These are phyloP conservation scores for Pterocarpus santalinus DNA, from an alignment of 306 rosid genomes.

Conservation along the genomic window DNA sequence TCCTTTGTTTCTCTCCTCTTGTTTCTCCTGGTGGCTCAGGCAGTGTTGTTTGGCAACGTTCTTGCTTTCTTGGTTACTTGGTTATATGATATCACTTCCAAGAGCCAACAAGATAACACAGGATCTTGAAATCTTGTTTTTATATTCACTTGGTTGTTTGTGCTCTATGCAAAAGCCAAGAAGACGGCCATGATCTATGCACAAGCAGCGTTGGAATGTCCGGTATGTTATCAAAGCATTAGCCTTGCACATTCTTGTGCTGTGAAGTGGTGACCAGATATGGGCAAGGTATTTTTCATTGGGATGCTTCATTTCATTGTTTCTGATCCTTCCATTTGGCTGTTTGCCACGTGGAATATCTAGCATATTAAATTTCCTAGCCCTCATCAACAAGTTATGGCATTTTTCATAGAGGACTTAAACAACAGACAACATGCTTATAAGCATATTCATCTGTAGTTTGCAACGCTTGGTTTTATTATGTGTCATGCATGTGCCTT, in stretches of 20 bases:
- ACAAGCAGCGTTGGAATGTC: conserved; percentile 61
- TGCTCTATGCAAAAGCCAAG: conserved; percentile 43
- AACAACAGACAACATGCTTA: conserved; percentile 54
- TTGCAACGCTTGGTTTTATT: conserved; percentile 21
- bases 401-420: conserved; percentile 39
- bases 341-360: conserved; percentile 49
- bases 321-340: conserved; percentile 47
- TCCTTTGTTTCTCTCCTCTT: not conserved
- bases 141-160: conserved; percentile 30
- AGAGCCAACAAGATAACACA: conserved; percentile 31
- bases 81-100: conserved; percentile 26
- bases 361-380: conserved; percentile 28
- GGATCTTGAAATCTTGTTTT: conserved; percentile 14
- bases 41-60: no score
- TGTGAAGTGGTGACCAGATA: conserved; percentile 40
- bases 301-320: conserved; percentile 32
- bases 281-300: conserved; percentile 27
- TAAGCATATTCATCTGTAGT: conserved; percentile 22
- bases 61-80: not conserved
- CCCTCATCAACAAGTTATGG: conserved; percentile 43
- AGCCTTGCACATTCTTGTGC: conserved; percentile 27
- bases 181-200: conserved; percentile 51
- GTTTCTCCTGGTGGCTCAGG: not conserved
- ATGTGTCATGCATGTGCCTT: conserved; percentile 53
- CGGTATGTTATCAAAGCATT: conserved; percentile 39